Percentiles rank a stretch among this genome's conserved stretches.
Conservation (phyloP, 306 rosid genomes). For the Calophaca sinica region DNA sequence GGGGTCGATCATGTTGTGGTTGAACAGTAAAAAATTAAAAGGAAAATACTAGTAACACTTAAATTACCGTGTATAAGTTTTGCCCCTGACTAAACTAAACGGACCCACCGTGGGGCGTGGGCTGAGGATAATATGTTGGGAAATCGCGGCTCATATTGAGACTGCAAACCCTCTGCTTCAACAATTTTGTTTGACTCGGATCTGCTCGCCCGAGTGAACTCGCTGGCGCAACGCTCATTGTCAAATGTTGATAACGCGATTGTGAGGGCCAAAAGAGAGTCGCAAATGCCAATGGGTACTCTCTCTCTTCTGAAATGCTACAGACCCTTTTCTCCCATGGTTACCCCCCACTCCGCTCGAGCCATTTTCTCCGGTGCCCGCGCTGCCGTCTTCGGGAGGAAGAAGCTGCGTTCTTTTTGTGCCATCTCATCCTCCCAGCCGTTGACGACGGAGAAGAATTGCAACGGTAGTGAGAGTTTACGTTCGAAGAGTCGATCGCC, state of each 20-base stretch:
- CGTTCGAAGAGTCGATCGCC: conserved; percentile 40
- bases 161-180: too few relatives aligned
- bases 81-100: too few relatives aligned
- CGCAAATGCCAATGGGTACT: conserved; percentile 54
- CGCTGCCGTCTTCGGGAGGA: conserved; percentile 43
- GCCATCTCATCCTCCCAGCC: conserved; percentile 58
- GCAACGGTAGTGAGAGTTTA: conserved; percentile 3
- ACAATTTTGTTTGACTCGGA: background rate
- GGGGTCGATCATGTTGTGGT: too few relatives aligned
- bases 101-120: too few relatives aligned
- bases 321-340: conserved; percentile 58
- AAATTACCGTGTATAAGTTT: too few relatives aligned
- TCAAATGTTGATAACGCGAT: conserved; percentile 40
- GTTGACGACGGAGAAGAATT: conserved; percentile 32
- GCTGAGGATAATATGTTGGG: too few relatives aligned
- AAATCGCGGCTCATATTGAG: too few relatives aligned
- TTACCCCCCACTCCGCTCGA: conserved; percentile 45
- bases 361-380: conserved; percentile 42
- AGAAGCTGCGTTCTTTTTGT: conserved; percentile 43
- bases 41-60: too few relatives aligned
- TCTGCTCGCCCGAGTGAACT: conserved; percentile 35
- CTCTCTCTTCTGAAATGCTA: conserved; percentile 62
- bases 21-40: too few relatives aligned
- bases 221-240: background rate
- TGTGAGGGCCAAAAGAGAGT: conserved; percentile 32